phyloP scores from a whole-genome alignment of 805 yeast species.

The Phaffomyces opuntiae region DNA sequence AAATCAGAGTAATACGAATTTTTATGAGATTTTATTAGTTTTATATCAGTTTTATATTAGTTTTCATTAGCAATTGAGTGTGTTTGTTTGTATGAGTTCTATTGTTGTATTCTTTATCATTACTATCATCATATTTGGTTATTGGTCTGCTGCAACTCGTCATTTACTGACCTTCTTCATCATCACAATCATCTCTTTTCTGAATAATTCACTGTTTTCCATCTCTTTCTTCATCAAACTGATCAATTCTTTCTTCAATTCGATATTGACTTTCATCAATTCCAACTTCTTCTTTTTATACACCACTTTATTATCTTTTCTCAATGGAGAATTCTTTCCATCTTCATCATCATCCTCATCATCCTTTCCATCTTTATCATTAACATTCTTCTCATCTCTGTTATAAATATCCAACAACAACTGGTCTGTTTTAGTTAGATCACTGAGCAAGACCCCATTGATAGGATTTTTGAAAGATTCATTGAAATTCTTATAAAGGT shows the following conservation, averaged over 20 bases:
- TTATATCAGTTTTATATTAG: no score
- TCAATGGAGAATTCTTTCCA: no score
- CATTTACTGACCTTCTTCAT: not conserved
- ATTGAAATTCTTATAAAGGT: not conserved
- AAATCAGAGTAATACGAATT: no score
- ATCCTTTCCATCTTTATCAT: not conserved
- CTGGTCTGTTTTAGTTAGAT: not conserved
- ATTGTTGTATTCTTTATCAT: no score
- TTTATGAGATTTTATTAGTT: no score
- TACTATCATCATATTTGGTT: not conserved
- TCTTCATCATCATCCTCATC: not conserved
- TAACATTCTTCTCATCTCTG: not conserved
- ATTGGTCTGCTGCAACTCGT: not conserved
- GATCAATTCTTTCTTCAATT: slow-evolving; percentile 7
- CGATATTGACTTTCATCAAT: slow-evolving; percentile 7
- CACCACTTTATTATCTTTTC: not conserved
- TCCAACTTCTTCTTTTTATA: not conserved
- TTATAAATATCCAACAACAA: slow-evolving; percentile 1
- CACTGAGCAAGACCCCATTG: not conserved
- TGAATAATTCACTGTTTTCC: not conserved
- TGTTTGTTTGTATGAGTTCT: no score
- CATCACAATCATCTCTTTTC: not conserved
- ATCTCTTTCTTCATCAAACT: not conserved
- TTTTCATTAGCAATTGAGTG: no score
- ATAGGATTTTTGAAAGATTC: not conserved